Evolutionary conservation across 2,329 filamentous ascomycete genomes (phyloP), one percentile per base, ranked within the genome.

Genomic region (Xylaria sp.): DNA sequence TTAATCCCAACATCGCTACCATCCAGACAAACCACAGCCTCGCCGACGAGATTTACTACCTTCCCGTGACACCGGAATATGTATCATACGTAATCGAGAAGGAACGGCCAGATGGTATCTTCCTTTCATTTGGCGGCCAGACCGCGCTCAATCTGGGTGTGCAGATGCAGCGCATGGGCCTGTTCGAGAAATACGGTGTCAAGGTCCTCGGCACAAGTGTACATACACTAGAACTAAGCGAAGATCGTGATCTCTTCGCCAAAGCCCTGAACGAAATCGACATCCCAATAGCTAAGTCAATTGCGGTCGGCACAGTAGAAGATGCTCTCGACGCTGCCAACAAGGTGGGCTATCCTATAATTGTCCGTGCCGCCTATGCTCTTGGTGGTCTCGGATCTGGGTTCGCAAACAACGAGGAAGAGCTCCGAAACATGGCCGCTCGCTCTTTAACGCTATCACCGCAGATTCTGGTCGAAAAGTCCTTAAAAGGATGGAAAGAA

Each of bases 401-500:
- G 63, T 99, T 99, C 80, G 96, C 96, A 74, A 92, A 94, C 83
- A 96, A 97, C 82, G 87, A 92, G 76, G 94, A 98, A 78, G 96
- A 99, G 84, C 90, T 99, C 68, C 91, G 93, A 80, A 94, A 98
- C 82, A 88, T 99, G 87, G 92, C 94, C 74, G 94, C 96, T 71
- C 91, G 94, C 73, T 98, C 95, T 56, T 88, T 99, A 68, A 97
- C 94, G 54, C 89, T 98, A 44, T 95, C 95, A 2, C 95, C 96
- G 59, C 96, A 99, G 82, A 98, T 99, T 77, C 84, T 99, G 80
- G 94, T 99, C 68, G 96, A 99, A 86, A 98, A 98, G 84, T 97
- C 94, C 62, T 90, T 99, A 76, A 98, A 98, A 87, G 96, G 96
- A 81, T 99, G 96, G 96, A 99, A 99, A 84, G 96, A 99, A 83